phyloP scores from a whole-genome alignment of 352 stramenopile species.

The Thalassiosira sp. region DNA sequence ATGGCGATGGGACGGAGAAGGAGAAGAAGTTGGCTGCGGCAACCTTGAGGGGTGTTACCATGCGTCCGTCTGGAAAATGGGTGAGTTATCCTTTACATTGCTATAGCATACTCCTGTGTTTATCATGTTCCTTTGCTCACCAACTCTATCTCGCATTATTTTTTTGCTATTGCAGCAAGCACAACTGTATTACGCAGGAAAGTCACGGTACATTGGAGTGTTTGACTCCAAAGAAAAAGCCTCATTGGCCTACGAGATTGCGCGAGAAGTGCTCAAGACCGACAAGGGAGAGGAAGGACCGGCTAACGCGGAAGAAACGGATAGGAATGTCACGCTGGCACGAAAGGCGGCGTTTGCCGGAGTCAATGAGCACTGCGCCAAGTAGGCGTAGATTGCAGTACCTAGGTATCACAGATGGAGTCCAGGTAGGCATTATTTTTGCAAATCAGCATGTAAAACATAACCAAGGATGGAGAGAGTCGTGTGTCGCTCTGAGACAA shows the following conservation, averaged over 20 bases:
- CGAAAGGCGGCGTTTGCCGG: constrained; percentile 79
- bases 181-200: constrained; percentile 81
- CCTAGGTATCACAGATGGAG: not conserved
- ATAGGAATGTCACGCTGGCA: constrained; percentile 68
- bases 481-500: not conserved
- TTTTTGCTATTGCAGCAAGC: constrained; percentile 58
- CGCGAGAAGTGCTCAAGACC: constrained; percentile 76
- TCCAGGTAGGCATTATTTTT: constrained; percentile 1
- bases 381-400: not conserved
- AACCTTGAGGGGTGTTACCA: constrained; percentile 79
- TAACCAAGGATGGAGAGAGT: not conserved
- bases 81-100: constrained; percentile 40
- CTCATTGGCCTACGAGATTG: constrained; percentile 81
- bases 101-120: not conserved
- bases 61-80: constrained; percentile 81
- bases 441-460: not conserved
- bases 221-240: constrained; percentile 83
- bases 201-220: constrained; percentile 83
- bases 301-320: constrained; percentile 57
- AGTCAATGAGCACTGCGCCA: constrained; percentile 61
- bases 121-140: not conserved
- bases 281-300: constrained; percentile 48
- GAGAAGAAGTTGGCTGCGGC: constrained; percentile 65
- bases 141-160: not conserved
- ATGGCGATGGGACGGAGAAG: constrained; percentile 70